Conservation (phyloP, 768 basidiomycete species). For the Mycena metata region DNA sequence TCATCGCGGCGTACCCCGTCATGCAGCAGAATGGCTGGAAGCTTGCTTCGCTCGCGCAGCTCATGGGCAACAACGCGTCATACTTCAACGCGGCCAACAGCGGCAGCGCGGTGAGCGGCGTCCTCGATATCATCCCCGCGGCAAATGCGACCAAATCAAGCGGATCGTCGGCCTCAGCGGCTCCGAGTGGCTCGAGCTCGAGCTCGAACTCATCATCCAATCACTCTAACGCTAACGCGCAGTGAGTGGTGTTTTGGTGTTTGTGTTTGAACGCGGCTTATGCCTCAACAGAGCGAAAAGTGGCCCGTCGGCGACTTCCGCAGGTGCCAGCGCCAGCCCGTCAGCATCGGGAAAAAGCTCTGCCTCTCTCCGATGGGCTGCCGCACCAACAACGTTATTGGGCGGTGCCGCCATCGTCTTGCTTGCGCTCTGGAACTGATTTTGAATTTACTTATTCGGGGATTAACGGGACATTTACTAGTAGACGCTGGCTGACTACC, state of each 20-base stretch:
- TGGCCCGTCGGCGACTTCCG: background rate
- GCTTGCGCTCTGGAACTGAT: background rate
- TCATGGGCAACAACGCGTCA: constrained; percentile 53
- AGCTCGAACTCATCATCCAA: too few species aligned
- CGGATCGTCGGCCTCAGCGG: background rate
- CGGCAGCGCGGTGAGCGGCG: constrained; percentile 47
- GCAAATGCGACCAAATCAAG: too few species aligned
- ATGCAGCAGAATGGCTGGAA: constrained; percentile 82
- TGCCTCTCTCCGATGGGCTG: background rate
- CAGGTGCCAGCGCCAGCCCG: background rate
- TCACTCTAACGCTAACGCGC: too few species aligned
- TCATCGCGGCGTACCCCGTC: constrained; percentile 73
- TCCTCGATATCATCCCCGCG: constrained; percentile 33
- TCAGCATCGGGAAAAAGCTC: background rate
- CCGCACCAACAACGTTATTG: background rate
- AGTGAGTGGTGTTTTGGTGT: too few species aligned
- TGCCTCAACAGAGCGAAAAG: background rate
- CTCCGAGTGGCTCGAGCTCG: background rate
- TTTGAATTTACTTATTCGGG: too few species aligned
- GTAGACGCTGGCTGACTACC: too few species aligned
- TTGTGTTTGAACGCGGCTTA: background rate
- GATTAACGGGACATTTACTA: too few species aligned
- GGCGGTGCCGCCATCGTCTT: background rate
- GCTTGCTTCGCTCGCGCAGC: constrained; percentile 65
- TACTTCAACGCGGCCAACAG: constrained; percentile 63